These are phyloP conservation scores for Ceraceosorus guamensis DNA, from an alignment of 1,284 basidiomycete species.

Conservation along the genomic window DNA sequence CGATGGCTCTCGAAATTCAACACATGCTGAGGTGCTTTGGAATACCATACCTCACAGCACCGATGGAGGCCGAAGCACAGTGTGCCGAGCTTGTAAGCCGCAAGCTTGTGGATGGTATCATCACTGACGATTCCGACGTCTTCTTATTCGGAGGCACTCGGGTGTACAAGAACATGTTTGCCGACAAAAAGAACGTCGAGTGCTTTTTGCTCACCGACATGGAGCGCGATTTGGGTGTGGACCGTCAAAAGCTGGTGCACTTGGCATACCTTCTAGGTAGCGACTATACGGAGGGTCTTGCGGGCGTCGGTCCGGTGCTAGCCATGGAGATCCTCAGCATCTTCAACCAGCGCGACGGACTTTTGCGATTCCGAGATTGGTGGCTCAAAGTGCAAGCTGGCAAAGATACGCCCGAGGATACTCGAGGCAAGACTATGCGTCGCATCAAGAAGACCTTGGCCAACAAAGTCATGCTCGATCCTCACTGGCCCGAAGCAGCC, in stretches of 20 bases:
- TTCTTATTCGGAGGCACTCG: conserved; percentile 91
- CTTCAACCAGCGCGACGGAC: conserved; percentile 57
- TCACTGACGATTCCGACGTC: conserved; percentile 98
- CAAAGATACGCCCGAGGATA: conserved; percentile 64
- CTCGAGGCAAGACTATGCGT: conserved; percentile 39
- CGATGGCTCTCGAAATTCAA: conserved; percentile 95
- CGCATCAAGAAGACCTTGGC: conserved; percentile 43
- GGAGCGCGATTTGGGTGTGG: conserved; percentile 76
- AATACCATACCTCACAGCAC: conserved; percentile 95
- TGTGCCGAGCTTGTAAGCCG: conserved; percentile 83
- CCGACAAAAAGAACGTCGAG: conserved; percentile 95
- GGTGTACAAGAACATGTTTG: conserved; percentile 99
- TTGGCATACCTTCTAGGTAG: conserved; percentile 90
- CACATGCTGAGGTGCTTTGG: conserved; percentile 75
- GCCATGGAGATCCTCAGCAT: conserved; percentile 67
- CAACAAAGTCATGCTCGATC: conserved; percentile 64
- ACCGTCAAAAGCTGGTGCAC: conserved; percentile 75
- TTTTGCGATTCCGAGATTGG: conserved; percentile 85
- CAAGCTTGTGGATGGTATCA: conserved; percentile 87
- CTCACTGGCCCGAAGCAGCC: conserved; percentile 79
- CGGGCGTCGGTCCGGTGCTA: conserved; percentile 87
- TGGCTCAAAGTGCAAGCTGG: conserved; percentile 91
- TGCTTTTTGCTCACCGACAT: conserved; percentile 83
- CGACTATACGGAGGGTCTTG: conserved; percentile 94
- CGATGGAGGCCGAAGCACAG: conserved; percentile 97